Evolutionary conservation across 768 basidiomycete genomes (phyloP).

Genomic region (Lentinula boryana): DNA sequence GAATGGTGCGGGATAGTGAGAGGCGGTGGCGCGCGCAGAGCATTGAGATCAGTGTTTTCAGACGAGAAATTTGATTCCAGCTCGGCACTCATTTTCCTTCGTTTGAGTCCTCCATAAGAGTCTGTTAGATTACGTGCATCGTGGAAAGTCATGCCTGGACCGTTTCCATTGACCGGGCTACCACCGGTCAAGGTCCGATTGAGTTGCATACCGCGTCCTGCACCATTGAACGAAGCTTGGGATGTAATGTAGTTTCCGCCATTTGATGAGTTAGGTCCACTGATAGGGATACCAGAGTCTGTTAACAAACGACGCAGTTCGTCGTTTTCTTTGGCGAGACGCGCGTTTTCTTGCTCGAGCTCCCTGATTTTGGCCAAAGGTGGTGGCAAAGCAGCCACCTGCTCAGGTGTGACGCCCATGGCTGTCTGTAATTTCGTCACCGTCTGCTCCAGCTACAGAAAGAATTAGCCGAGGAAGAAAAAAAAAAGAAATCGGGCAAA

Average conservation of each 20-base stretch:
- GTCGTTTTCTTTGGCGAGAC: constrained; percentile 68
- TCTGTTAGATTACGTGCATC: constrained; percentile 42
- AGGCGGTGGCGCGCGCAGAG: constrained; percentile 41
- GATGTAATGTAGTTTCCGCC: background rate
- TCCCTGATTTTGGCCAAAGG: constrained; percentile 73
- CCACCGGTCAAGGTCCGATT: constrained; percentile 37
- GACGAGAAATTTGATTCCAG: constrained; percentile 47
- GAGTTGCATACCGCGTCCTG: constrained; percentile 24
- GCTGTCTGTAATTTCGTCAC: constrained; percentile 80
- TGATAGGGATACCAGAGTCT: constrained; percentile 26
- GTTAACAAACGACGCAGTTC: constrained; percentile 63
- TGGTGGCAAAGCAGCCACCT: constrained; percentile 67
- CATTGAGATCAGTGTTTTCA: constrained; percentile 18
- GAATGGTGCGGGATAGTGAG: constrained; percentile 52
- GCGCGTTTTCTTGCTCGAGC: constrained; percentile 73
- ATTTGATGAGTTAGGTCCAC: background rate
- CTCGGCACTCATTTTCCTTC: constrained; percentile 46
- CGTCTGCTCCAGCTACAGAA: constrained; percentile 68
- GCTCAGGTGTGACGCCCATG: constrained; percentile 67
- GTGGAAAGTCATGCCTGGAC: constrained; percentile 36
- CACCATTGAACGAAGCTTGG: background rate
- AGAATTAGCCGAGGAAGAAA: constrained; percentile 11
- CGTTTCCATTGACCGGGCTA: background rate
- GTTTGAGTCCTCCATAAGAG: constrained; percentile 45
- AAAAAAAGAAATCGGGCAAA: constrained; percentile 9